Base-by-base conservation (phyloP, 2,329 filamentous ascomycete genomes). In the Mycocentrospora acerina region DNA sequence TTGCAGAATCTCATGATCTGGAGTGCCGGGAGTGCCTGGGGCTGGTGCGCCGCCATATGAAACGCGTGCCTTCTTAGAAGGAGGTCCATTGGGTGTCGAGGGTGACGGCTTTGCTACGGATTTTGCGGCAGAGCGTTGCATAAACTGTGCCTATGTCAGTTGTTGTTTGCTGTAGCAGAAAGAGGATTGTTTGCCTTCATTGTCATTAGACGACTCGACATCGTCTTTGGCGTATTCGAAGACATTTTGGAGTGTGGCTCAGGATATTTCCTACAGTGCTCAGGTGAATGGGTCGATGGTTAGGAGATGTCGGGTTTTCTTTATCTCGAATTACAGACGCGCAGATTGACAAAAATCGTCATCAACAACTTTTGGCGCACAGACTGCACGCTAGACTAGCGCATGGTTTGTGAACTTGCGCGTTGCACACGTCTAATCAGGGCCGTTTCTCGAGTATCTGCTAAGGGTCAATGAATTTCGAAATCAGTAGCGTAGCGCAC, bases 121-220 rank as follows among this genome's bases (percentile, higher is more conserved):
- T 16, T 83, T 79, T 33, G 84, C 82, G 33, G 83, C 85, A 47
- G 87, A 86, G 58, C 90, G 81, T 74, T 95, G 90, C 90, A 96
- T 96, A 65, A 96, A 96, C 74, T 82, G 55, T 40, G 15, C 19
- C 22, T 3, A 26, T 36, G 24, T 57, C 25, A 53, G 46, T 35
- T 27, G 35, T 40, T 29, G 32, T 29, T 29, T 31, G 35, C 18
- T 38, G 29, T 22, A 11, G 11, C 31, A 11, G 24, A 24, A 12
- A 19, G 7, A 16, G 29, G 11, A 22, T 13, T 32, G 27, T 40
- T 24, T 61, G 76, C 79, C 70, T 95, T 95, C 90, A 95, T 96
- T 25, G 87, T 90, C 61, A 94, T 77, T 32, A 96, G 83, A 53
- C 90, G 83, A 42, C 86, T 90, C 48, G 90, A 95, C 82, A 94